Evolutionary conservation across 2,329 filamentous ascomycete species (phyloP).

Genomic region (Sporothrix pseudoabietina): DNA sequence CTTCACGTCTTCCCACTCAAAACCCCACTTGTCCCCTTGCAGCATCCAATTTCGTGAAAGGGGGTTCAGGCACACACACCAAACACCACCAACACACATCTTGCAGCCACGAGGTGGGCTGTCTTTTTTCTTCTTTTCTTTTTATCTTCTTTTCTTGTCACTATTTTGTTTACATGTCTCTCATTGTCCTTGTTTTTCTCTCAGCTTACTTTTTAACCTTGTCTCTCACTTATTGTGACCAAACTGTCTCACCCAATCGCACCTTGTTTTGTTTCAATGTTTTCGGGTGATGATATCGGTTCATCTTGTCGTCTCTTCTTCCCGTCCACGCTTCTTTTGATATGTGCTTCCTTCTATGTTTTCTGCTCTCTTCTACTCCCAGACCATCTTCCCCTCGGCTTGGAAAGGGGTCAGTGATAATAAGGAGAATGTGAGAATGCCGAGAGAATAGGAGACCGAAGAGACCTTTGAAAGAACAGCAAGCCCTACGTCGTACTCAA

Average conservation of each 20-base stretch:
- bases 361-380: not conserved
- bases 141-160: not conserved
- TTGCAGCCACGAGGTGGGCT: not conserved
- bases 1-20: not conserved
- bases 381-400: not conserved
- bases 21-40: slow-evolving; percentile 23
- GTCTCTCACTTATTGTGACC: slow-evolving; percentile 1
- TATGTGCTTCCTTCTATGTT: not conserved
- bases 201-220: not conserved
- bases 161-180: not conserved
- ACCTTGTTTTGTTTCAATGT: not conserved
- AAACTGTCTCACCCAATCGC: not conserved
- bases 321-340: not conserved
- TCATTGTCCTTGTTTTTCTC: not conserved
- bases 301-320: not conserved
- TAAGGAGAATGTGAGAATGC: not conserved
- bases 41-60: slow-evolving; percentile 24
- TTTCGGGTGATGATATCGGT: not conserved
- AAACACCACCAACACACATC: not conserved
- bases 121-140: not conserved
- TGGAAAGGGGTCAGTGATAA: not conserved
- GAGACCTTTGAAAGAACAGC: not conserved
- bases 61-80: slow-evolving; percentile 11
- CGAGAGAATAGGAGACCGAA: not conserved
- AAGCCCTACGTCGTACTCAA: not conserved